phyloP scores from a whole-genome alignment of 202 grass and related monocot genomes.

The Cymbopogon flexuosus region DNA sequence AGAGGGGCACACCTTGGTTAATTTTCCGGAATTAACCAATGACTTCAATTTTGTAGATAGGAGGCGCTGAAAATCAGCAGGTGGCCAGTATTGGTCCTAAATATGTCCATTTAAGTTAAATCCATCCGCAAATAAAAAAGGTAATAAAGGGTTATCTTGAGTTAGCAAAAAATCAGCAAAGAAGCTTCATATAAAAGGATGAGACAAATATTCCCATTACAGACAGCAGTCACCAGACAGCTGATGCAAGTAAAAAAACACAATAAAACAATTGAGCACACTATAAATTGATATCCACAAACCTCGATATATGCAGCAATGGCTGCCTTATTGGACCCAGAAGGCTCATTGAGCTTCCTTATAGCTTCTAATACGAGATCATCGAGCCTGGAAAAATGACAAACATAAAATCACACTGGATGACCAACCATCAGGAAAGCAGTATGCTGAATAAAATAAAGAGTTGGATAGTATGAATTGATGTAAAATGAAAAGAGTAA shows the following conservation, averaged over 20 bases:
- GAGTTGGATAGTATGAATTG: not conserved
- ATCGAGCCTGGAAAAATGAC: constrained; percentile 53
- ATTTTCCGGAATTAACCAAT: constrained; percentile 61
- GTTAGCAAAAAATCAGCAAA: constrained; percentile 6
- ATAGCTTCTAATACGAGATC: constrained; percentile 85
- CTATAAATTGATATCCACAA: not conserved
- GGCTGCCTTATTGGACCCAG: constrained; percentile 63
- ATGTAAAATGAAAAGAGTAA: constrained; percentile 8
- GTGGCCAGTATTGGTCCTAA: constrained; percentile 73
- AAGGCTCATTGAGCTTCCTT: constrained; percentile 54
- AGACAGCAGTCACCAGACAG: not conserved
- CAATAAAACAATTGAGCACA: constrained; percentile 13
- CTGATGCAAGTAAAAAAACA: constrained; percentile 15
- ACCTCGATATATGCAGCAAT: constrained; percentile 90
- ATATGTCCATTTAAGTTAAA: constrained; percentile 30
- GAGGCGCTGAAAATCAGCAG: constrained; percentile 62
- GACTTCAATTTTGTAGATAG: constrained; percentile 72
- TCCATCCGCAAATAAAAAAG: not conserved
- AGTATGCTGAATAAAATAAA: not conserved
- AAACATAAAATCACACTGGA: constrained; percentile 7
- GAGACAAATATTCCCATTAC: constrained; percentile 7
- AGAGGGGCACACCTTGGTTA: constrained; percentile 50
- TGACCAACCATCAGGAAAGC: constrained; percentile 1
- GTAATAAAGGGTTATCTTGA: not conserved
- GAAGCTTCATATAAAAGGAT: not conserved